These are phyloP conservation scores for Taphrina flavorubra DNA, from an alignment of 1,139 yeast species.

Conservation along the genomic window DNA sequence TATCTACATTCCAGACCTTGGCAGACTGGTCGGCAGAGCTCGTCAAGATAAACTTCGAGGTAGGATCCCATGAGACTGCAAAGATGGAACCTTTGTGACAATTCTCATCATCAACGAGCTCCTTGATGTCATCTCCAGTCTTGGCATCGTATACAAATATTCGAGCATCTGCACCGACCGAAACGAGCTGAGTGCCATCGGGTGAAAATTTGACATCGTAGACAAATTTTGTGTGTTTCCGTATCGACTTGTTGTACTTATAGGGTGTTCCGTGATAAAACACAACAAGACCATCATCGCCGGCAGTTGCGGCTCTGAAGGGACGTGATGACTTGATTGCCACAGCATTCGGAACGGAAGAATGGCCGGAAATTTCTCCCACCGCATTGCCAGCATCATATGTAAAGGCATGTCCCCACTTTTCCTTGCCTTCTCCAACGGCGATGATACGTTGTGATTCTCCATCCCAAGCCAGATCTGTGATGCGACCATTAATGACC, in stretches of 20 bases:
- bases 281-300: conserved; percentile 84
- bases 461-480: conserved; percentile 89
- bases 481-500: conserved; percentile 80
- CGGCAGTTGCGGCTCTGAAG: conserved; percentile 89
- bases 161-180: conserved; percentile 84
- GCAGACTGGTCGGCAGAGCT: conserved; percentile 82
- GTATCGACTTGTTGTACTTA: conserved; percentile 73
- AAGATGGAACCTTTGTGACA: conserved; percentile 80
- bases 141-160: conserved; percentile 84
- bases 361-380: conserved; percentile 94
- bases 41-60: conserved; percentile 66
- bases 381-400: conserved; percentile 94
- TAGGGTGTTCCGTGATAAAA: conserved; percentile 94
- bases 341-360: conserved; percentile 82
- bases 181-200: conserved; percentile 66
- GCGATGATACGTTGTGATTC: conserved; percentile 86
- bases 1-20: conserved; percentile 60
- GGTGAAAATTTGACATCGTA: conserved; percentile 85
- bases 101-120: conserved; percentile 54
- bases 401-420: conserved; percentile 89
- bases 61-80: conserved; percentile 72
- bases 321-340: conserved; percentile 89
- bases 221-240: conserved; percentile 77
- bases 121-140: conserved; percentile 72
- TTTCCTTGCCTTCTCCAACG: conserved; percentile 92